Percentiles rank a stretch among this genome's conserved stretches.
These are phyloP conservation scores for Fusarium verticillioides DNA, from an alignment of 2,329 filamentous ascomycete species.

Conservation along the genomic window DNA sequence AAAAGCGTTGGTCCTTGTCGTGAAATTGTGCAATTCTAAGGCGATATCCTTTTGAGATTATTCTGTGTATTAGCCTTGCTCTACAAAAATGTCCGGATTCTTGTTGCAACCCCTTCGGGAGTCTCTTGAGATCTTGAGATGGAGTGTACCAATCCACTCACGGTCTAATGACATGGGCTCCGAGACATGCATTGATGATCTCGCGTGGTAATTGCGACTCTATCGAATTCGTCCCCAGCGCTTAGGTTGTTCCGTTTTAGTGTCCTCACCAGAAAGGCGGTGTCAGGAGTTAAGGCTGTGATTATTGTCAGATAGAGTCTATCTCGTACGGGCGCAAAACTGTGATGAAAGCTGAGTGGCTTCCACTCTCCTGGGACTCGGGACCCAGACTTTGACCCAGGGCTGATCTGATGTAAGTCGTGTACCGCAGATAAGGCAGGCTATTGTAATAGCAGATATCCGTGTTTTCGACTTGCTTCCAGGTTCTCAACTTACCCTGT, in stretches of 20 bases:
- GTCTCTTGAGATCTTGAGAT: slow-evolving; percentile 23
- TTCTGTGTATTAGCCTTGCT: background rate
- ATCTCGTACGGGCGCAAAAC: slow-evolving; percentile 15
- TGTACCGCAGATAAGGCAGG: slow-evolving; percentile 3
- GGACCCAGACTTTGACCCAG: slow-evolving; percentile 3
- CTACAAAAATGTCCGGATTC: background rate
- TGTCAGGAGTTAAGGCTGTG: background rate
- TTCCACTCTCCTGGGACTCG: slow-evolving; percentile 3
- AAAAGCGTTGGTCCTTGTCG: background rate
- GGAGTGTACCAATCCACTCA: slow-evolving; percentile 14
- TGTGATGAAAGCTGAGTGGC: slow-evolving; percentile 8
- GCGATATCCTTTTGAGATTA: background rate
- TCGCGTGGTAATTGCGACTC: slow-evolving; percentile 22
- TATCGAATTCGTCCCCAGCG: background rate
- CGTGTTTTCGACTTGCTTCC: background rate
- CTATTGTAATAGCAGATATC: background rate
- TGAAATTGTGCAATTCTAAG: background rate
- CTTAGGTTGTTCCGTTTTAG: background rate
- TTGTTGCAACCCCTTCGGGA: background rate
- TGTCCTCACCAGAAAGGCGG: background rate
- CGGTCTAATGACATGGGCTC: slow-evolving; percentile 18
- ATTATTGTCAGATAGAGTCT: background rate
- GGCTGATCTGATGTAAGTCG: slow-evolving; percentile 29
- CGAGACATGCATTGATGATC: slow-evolving; percentile 37
- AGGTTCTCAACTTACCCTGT: background rate